These are phyloP conservation scores for Coelastrella sp. DNA, from an alignment of 139 green algal species.

Conservation along the genomic window DNA sequence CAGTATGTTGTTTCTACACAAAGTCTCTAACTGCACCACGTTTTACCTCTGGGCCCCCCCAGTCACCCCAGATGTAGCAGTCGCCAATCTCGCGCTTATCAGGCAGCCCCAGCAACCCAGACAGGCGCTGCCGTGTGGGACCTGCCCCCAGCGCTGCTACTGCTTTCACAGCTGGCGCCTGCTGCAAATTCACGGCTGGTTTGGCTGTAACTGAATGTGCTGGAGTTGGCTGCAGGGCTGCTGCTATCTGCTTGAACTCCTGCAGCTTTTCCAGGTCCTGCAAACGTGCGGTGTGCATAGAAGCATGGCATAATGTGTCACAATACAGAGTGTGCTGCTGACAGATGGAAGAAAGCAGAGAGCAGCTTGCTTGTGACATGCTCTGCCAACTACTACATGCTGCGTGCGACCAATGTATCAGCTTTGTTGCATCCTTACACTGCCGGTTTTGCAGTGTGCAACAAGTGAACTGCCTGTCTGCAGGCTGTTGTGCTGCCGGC, in stretches of 20 bases:
- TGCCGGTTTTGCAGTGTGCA: no score
- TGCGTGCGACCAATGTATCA: not conserved
- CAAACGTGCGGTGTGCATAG: not conserved
- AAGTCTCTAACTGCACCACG: not conserved
- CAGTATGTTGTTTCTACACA: not conserved
- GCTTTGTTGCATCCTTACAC: no score
- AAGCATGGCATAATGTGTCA: not conserved
- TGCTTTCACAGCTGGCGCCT: not conserved
- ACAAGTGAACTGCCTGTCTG: no score
- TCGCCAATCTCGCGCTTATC: slow-evolving; percentile 72
- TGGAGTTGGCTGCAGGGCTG: slow-evolving; percentile 33
- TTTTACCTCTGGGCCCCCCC: slow-evolving; percentile 31
- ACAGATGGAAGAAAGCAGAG: no score
- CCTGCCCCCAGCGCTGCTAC: not conserved
- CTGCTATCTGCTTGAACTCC: slow-evolving; percentile 44
- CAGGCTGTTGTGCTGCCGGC: no score
- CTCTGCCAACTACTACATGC: not conserved
- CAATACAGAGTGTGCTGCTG: no score
- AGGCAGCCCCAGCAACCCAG: slow-evolving; percentile 49
- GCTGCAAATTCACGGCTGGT: not conserved
- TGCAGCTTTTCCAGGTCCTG: slow-evolving; percentile 41
- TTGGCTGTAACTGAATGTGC: not conserved
- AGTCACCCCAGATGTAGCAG: slow-evolving; percentile 76
- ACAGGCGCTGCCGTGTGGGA: slow-evolving; percentile 15
- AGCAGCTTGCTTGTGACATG: not conserved